Evolutionary conservation across 805 yeast genomes (phyloP), one percentile per base, ranked within the genome.

Genomic region (Lipomyces japonicus): DNA sequence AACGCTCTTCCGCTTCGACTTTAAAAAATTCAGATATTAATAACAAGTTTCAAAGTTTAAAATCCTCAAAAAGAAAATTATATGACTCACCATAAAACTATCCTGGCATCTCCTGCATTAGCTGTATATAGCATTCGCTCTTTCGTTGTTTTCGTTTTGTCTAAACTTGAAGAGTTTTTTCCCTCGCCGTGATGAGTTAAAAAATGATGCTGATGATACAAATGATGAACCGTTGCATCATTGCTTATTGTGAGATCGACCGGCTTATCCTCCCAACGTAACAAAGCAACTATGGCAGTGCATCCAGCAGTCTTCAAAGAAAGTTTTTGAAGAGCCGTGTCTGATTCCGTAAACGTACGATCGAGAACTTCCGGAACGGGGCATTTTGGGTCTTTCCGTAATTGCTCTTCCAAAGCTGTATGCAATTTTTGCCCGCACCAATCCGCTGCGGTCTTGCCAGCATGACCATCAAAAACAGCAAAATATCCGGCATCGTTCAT

Each of bases 401-500:
- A 67, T 67, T 54, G 60, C 4, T 48, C 64, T 31, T 66, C 70
- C 46, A 80, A 64, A 19, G 88, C 75, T 46, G 75, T 76, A 65
- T 91, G 97, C 50, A 91, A 67, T 61, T 85, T 81, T 55, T 86
- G 81, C 0, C 96, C 95, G 71, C 97, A 89, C 95, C 95, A 90
- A 61, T 91, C 79, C 1, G 98, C 95, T 6, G 95, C 84, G 59
- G 81, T 87, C 48, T 81, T 81, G 21, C 98, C 98, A 1, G 97
- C 97, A 69, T 91, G 98, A 9, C 98, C 98, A 68, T 91, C 98
- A 68, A 89, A 91, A 0, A 91, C 77, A 16, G 95, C 97, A 75
- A 91, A 89, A 65, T 86, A 91, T 1, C 96, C 97, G 84, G 95
- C 85, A 65, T 89, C 96, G 42, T 19, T 19, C 21, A 50, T 31